Evolutionary conservation across 106 monocot genomes (phyloP).

Genomic region (Cymbidium sinense): DNA sequence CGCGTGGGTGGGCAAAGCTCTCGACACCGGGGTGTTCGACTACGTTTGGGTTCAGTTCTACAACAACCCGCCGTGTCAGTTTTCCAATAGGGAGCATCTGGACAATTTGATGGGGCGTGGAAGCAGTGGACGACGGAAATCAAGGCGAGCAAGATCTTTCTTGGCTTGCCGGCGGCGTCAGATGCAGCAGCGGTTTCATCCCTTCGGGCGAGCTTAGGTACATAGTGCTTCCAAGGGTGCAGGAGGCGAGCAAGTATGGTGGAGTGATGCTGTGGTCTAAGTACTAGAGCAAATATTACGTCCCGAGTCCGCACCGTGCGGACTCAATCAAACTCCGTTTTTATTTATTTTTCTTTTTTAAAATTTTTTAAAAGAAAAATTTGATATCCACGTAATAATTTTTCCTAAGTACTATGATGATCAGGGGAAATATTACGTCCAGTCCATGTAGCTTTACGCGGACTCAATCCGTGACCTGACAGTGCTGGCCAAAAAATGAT

Average conservation of each 20-base stretch:
- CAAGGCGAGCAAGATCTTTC: constrained; percentile 12
- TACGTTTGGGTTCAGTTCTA: constrained; percentile 30
- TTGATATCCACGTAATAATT: too few species aligned
- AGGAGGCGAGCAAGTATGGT: constrained; percentile 18
- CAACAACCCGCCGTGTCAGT: constrained; percentile 26
- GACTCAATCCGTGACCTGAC: too few species aligned
- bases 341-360: too few species aligned
- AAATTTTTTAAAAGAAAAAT: too few species aligned
- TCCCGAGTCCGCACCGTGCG: too few species aligned
- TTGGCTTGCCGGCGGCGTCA: constrained; percentile 18
- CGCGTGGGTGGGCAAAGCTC: constrained; percentile 13
- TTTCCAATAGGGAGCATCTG: background rate
- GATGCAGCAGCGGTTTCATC: constrained; percentile 29
- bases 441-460: too few species aligned
- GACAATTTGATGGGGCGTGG: constrained; percentile 13
- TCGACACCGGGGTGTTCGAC: constrained; percentile 26
- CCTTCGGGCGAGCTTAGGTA: constrained; percentile 7
- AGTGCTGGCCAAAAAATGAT: too few species aligned
- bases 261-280: constrained; percentile 24
- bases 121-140: constrained; percentile 17
- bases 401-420: too few species aligned
- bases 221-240: constrained; percentile 11
- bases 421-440: too few species aligned
- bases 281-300: too few species aligned
- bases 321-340: too few species aligned